Evolutionary conservation across 2,329 filamentous ascomycete genomes (phyloP).

Genomic region (Gaeumannomyces tritici): DNA sequence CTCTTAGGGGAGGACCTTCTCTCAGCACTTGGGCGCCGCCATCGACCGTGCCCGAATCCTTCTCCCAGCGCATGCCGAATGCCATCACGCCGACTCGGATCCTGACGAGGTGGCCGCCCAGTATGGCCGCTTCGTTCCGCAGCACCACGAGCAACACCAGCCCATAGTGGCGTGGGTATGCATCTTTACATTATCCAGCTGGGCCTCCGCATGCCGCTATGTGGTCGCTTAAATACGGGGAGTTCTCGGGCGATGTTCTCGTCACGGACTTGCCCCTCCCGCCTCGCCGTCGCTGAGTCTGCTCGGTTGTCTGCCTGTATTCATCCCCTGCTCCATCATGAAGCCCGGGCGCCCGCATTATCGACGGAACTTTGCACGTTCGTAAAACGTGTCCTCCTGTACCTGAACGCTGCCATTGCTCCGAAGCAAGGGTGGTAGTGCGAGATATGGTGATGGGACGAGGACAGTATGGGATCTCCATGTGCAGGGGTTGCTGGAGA

Average conservation of each 20-base stretch:
- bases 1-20: conserved; percentile 35
- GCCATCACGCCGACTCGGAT: conserved; percentile 30
- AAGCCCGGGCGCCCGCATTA: too few species aligned
- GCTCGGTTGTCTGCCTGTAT: background rate
- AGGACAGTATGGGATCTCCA: too few species aligned
- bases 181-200: too few species aligned
- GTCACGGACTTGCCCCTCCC: background rate
- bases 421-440: too few species aligned
- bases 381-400: background rate
- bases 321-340: background rate
- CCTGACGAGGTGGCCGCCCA: conserved; percentile 21
- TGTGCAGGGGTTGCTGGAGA: too few species aligned
- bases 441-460: too few species aligned
- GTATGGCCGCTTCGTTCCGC: conserved; percentile 1
- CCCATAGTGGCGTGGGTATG: too few species aligned
- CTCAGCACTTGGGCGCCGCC: conserved; percentile 22
- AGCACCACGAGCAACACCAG: conserved; percentile 3
- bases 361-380: background rate
- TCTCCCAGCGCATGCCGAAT: conserved; percentile 17
- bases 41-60: conserved; percentile 8
- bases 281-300: background rate
- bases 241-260: too few species aligned
- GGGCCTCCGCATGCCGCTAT: too few species aligned
- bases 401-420: background rate
- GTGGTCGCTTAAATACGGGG: too few species aligned